Evolutionary conservation across 805 yeast genomes (phyloP).

Genomic region (Kodamaea restingae): DNA sequence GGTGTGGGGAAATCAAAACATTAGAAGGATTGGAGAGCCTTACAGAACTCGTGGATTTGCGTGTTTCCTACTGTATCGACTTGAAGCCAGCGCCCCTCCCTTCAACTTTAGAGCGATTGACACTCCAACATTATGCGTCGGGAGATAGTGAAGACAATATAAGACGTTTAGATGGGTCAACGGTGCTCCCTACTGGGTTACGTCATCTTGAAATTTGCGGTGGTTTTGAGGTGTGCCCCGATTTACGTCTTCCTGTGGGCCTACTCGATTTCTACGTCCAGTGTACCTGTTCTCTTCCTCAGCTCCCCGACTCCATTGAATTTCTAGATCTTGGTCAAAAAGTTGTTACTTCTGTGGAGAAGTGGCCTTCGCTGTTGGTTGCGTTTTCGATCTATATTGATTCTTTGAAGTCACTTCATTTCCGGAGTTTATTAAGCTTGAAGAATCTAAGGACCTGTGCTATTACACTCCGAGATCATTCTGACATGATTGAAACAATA

Average conservation of each 20-base stretch:
- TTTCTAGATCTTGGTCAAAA: not conserved
- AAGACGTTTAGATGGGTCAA: not conserved
- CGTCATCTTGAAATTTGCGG: not conserved
- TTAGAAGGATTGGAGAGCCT: not conserved
- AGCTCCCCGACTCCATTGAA: not conserved
- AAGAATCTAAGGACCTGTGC: not conserved
- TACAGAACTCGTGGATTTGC: not conserved
- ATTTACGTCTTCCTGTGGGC: not conserved
- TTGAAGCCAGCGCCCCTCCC: not conserved
- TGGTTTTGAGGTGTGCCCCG: not conserved
- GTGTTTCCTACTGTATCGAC: not conserved
- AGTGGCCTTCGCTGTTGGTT: conserved; percentile 1
- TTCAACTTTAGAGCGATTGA: not conserved
- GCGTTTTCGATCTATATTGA: not conserved
- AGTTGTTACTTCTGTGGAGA: not conserved
- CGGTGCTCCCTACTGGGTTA: not conserved
- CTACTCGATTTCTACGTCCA: not conserved
- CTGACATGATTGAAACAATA: not conserved
- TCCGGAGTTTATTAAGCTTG: not conserved
- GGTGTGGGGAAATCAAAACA: not conserved
- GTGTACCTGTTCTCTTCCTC: not conserved
- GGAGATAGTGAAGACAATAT: too few species aligned
- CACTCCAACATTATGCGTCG: not conserved
- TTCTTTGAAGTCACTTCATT: not conserved
- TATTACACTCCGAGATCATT: not conserved